Conservation (phyloP, 2,329 filamentous ascomycete genomes). For the Leptodontidium sp. region DNA sequence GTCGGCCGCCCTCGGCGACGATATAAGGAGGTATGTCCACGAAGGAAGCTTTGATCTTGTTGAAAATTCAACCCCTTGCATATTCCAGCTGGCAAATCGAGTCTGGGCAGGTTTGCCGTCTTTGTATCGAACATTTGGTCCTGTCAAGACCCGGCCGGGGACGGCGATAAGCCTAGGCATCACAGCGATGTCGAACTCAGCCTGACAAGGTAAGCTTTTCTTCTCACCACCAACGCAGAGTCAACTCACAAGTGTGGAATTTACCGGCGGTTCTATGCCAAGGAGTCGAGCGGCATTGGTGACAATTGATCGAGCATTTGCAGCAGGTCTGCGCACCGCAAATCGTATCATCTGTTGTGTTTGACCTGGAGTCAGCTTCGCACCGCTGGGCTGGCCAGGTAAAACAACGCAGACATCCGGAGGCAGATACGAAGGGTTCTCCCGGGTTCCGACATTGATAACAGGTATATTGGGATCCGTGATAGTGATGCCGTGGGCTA, state of each 20-base stretch:
- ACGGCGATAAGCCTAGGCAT: conserved; percentile 76
- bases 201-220: conserved; percentile 19
- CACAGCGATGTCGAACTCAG: conserved; percentile 35
- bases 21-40: conserved; percentile 57
- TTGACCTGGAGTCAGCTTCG: conserved; percentile 65
- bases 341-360: conserved; percentile 74
- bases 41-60: conserved; percentile 56
- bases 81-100: conserved; percentile 66
- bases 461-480: conserved; percentile 58
- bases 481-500: conserved; percentile 41
- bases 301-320: conserved; percentile 72
- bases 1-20: too few species aligned
- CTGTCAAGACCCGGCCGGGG: conserved; percentile 68
- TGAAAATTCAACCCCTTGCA: conserved; percentile 62
- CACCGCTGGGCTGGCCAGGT: conserved; percentile 67
- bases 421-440: conserved; percentile 68
- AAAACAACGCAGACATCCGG: conserved; percentile 69
- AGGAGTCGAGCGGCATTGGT: conserved; percentile 63
- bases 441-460: conserved; percentile 67
- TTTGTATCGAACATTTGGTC: conserved; percentile 68
- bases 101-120: conserved; percentile 43
- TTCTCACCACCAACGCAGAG: neutral
- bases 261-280: conserved; percentile 51
- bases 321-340: conserved; percentile 69
- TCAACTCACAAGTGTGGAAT: conserved; percentile 26